phyloP scores from a whole-genome alignment of 2,329 filamentous ascomycete species.

The Fusarium ambrosium region DNA sequence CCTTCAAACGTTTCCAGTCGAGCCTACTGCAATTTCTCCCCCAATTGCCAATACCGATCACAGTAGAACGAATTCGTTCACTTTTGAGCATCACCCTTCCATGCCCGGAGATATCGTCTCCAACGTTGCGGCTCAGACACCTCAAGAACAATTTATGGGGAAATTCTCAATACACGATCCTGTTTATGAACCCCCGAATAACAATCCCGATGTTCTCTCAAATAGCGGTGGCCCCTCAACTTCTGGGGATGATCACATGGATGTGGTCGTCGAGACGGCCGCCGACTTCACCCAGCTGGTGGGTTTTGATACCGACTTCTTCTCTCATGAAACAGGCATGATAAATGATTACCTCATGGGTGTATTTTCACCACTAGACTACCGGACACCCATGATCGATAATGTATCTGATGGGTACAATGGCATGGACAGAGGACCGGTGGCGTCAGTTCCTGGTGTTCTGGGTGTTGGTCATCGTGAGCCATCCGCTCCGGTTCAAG shows the following conservation, averaged over 20 bases:
- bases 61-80: background rate
- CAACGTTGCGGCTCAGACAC: background rate
- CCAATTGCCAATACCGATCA: background rate
- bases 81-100: background rate
- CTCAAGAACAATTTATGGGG: background rate
- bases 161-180: background rate
- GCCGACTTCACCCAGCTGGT: background rate
- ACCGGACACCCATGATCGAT: background rate
- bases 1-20: background rate
- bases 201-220: background rate
- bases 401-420: background rate
- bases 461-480: background rate
- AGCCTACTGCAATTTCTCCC: background rate
- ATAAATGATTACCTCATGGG: background rate
- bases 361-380: background rate
- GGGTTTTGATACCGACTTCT: background rate
- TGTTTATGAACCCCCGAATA: background rate
- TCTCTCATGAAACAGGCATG: slow-evolving; percentile 6
- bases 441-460: background rate
- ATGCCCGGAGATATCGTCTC: background rate
- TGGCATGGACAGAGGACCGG: background rate
- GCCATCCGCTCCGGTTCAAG: background rate
- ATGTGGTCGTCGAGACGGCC: background rate
- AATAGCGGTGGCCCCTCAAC: background rate
- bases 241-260: background rate